Conservation (phyloP, 306 rosid genomes). For the Castanea sativa region DNA sequence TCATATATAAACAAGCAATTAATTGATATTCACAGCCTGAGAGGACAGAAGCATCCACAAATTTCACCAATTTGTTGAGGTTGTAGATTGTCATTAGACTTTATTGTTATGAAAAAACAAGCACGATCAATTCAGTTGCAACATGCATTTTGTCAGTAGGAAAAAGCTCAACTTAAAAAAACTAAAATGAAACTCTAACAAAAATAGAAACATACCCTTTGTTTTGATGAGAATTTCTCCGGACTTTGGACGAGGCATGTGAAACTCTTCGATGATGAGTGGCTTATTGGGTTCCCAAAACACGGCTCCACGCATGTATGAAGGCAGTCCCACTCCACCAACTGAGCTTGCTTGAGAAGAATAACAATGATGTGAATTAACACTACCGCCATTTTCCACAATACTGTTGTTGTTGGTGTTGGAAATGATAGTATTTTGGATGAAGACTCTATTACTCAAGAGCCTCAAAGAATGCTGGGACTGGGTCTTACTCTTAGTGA, state of each 20-base stretch:
- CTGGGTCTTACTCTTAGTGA: too few species aligned
- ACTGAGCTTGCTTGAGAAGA: slow-evolving; percentile 15
- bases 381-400: background rate
- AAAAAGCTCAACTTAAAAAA: background rate
- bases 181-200: background rate
- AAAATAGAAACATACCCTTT: slow-evolving; percentile 42
- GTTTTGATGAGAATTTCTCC: slow-evolving; percentile 86
- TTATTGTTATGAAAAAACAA: too few species aligned
- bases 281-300: slow-evolving; percentile 81
- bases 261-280: slow-evolving; percentile 79
- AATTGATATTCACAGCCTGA: background rate
- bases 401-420: background rate
- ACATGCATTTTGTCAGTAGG: too few species aligned
- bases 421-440: too few species aligned
- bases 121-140: too few species aligned
- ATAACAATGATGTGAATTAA: slow-evolving; percentile 20
- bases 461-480: too few species aligned
- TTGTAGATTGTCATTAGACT: too few species aligned
- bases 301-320: slow-evolving; percentile 82
- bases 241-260: slow-evolving; percentile 80
- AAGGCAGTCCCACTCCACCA: slow-evolving; percentile 54
- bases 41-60: background rate
- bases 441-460: too few species aligned
- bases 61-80: too few species aligned
- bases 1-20: background rate